These are phyloP conservation scores for Hyaloscypha finlandica DNA, from an alignment of 495 filamentous ascomycete species.

Conservation along the genomic window DNA sequence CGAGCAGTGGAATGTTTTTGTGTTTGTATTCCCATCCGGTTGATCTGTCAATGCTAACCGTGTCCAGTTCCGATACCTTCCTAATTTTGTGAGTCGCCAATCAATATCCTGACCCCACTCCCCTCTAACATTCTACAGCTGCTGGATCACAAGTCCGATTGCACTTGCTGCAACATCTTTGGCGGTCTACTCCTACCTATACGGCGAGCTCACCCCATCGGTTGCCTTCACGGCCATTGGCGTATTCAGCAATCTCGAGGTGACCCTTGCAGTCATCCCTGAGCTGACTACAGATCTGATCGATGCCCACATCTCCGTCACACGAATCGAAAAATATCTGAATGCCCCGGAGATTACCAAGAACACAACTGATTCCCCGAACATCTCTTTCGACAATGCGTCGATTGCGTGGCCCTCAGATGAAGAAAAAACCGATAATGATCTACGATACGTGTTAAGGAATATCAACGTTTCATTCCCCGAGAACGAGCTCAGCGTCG, in stretches of 20 bases:
- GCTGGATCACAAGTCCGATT: constrained; percentile 77
- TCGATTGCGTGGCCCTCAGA: constrained; percentile 77
- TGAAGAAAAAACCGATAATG: constrained; percentile 46
- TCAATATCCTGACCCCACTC: background rate
- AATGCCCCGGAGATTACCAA: constrained; percentile 62
- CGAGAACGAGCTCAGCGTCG: constrained; percentile 65
- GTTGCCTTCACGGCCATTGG: constrained; percentile 81
- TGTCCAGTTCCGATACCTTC: constrained; percentile 26
- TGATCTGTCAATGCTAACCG: background rate
- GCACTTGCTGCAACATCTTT: constrained; percentile 72
- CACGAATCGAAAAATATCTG: constrained; percentile 74
- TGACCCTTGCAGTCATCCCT: constrained; percentile 68
- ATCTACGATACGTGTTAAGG: constrained; percentile 61
- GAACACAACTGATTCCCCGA: constrained; percentile 54
- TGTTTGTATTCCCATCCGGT: constrained; percentile 46
- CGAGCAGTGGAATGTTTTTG: constrained; percentile 65
- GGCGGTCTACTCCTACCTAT: constrained; percentile 62
- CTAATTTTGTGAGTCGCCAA: constrained; percentile 26
- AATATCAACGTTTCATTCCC: constrained; percentile 68
- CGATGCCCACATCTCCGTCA: constrained; percentile 73
- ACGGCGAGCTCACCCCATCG: constrained; percentile 66
- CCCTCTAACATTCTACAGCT: constrained; percentile 49
- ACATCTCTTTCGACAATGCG: constrained; percentile 67
- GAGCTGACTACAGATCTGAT: constrained; percentile 69
- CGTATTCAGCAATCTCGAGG: constrained; percentile 72